Percentiles rank a stretch among this genome's conserved stretches.
Conservation (phyloP, 2,329 filamentous ascomycete genomes). For the Diaporthe amygdali region DNA sequence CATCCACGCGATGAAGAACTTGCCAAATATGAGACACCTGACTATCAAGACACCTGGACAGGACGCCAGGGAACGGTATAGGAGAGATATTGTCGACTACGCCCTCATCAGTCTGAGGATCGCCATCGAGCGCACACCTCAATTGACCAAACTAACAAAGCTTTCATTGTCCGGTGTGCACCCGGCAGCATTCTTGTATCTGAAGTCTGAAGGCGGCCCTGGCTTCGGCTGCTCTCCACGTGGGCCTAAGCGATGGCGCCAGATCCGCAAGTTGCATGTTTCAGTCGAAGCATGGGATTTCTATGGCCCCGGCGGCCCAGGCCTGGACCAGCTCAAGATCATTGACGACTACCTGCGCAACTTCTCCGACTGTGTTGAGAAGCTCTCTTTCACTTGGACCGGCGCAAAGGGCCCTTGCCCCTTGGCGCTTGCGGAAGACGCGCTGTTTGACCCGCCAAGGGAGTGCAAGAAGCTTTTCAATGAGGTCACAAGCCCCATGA, state of each 20-base stretch:
- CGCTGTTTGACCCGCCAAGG: conserved; percentile 66
- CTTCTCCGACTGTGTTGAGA: conserved; percentile 70
- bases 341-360: conserved; percentile 80
- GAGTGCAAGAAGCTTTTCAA: conserved; percentile 64
- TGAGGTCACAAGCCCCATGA: conserved; percentile 70
- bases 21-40: conserved; percentile 75
- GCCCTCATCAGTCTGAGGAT: conserved; percentile 87
- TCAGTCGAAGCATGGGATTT: conserved; percentile 75
- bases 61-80: conserved; percentile 70
- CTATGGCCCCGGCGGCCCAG: conserved; percentile 56
- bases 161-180: conserved; percentile 78
- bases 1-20: conserved; percentile 71
- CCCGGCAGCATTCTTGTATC: conserved; percentile 75
- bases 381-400: conserved; percentile 79
- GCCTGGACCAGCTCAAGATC: conserved; percentile 75
- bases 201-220: conserved; percentile 66
- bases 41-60: conserved; percentile 79
- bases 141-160: conserved; percentile 66
- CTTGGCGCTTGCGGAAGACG: conserved; percentile 71
- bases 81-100: conserved; percentile 83
- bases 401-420: conserved; percentile 76
- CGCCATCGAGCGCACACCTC: conserved; percentile 74
- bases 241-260: conserved; percentile 74
- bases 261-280: conserved; percentile 76
- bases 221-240: conserved; percentile 78